phyloP scores from a whole-genome alignment of 1,139 yeast species.

The Blastobotrys aristatus region DNA sequence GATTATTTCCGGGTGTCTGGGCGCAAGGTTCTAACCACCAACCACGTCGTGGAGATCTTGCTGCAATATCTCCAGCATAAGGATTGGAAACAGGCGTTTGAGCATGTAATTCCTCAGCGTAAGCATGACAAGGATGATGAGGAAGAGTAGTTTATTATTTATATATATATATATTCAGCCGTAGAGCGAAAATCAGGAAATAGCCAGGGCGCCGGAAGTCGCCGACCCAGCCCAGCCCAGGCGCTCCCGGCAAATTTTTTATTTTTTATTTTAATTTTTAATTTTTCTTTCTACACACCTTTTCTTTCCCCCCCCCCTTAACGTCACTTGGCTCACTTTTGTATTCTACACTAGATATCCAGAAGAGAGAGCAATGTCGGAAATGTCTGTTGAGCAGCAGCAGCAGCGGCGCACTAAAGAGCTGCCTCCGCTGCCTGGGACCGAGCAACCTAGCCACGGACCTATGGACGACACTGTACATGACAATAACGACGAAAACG shows the following conservation, averaged over 20 bases:
- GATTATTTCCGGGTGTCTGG: slow-evolving; percentile 80
- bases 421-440: slow-evolving; percentile 12
- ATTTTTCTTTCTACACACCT: too few species aligned
- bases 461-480: background rate
- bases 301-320: background rate
- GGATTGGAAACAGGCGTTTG: slow-evolving; percentile 87
- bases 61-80: slow-evolving; percentile 71
- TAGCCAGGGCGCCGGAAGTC: too few species aligned
- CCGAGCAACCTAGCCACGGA: background rate
- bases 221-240: too few species aligned
- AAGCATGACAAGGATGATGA: slow-evolving; percentile 46
- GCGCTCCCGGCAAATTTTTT: too few species aligned
- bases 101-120: slow-evolving; percentile 75
- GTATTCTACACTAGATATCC: too few species aligned
- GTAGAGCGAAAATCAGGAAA: too few species aligned
- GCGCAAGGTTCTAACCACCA: slow-evolving; percentile 83
- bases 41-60: slow-evolving; percentile 86
- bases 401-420: slow-evolving; percentile 7
- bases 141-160: too few species aligned
- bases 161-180: too few species aligned
- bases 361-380: too few species aligned
- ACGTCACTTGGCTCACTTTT: background rate
- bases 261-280: too few species aligned
- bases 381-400: slow-evolving; percentile 10
- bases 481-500: background rate